Evolutionary conservation across 495 filamentous ascomycete genomes (phyloP), one percentile per base, ranked within the genome.

Genomic region (Penicillium parvum): DNA sequence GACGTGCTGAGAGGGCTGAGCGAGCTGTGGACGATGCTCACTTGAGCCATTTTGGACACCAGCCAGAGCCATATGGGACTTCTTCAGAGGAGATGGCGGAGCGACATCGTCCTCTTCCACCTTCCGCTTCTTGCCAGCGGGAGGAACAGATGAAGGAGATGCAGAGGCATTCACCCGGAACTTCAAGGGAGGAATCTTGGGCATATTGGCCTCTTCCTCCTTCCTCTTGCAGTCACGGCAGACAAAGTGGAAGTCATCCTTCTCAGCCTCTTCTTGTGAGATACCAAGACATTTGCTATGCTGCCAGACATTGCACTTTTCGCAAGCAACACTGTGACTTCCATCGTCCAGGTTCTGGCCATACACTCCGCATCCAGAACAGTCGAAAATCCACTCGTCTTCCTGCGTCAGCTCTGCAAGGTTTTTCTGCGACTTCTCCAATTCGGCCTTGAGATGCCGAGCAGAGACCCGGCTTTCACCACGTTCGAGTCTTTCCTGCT

Each of bases 301-400:
- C 58, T 96, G 91, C 92, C 92, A 98, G 14, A 95, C 82, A 58
- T 85, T 92, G 73, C 92, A 98, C 35, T 75, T 83, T 55, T 97
- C 92, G 60, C 92, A 98, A n/a, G 90, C 84, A 44, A 98, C 79
- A 58, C 86, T 95, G 60, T 95, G 88, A 2, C 86, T 83, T 34
- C 92, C 92, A 53, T 96, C 92, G 51, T 96, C 91, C 77, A 84
- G 40, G 49, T 95, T 83, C 53, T 92, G 82, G 28, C 92, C 91
- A 62, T 95, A 82, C 19, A 85, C 77, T 18, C 89, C 89, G 63
- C 92, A 98, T 10, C 84, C 76, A 18, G 78, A 73, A 63, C 92
- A 98, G 57, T 97, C 92, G 57, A 98, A 97, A 21, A 88, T 75
- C 92, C 92, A 96, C 37, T 91, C 79, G 9, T 89, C 87, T 35